Evolutionary conservation across 2,329 filamentous ascomycete species (phyloP), one percentile per base, ranked within the genome.

Genomic region (Lasiodiplodia sp.): DNA sequence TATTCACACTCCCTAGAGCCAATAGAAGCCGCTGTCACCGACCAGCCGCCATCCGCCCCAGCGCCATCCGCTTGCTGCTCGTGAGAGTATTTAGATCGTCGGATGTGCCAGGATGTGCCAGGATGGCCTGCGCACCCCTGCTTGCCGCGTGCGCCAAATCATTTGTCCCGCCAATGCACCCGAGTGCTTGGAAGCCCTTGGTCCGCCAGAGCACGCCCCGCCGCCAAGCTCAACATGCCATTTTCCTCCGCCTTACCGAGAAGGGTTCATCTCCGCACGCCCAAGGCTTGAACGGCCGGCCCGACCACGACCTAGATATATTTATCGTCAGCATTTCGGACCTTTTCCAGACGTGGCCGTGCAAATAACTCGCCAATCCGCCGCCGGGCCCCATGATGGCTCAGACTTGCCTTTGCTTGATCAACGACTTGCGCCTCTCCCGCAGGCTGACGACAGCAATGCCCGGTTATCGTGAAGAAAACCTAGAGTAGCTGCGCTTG

Each of bases 331-430:
- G 65, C 25, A 52, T 67, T 60, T 67, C 65, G 65, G 65, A 49
- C 65, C 65, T 58, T 52, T 60, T 52, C 28, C 31, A 31, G 7
- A 44, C 34, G 40, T 67, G 53, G 53, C 31, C 40, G 58, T 58
- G 53, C 53, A 37, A 31, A 34, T 52, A 49, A 18, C 44, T 67
- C 65, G 65, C 56, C 53, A 58, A 40, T 60, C 34, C 25, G 52
- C 44, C 58, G 58, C 60, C 38, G 58, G 52, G 31, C 56, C 55
- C 40, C 64, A 64, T 67, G 53, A 67, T 60, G 66, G 68, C 68
- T 69, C 68, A 69, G 66, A 68, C 68, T 69, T 69, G 65, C 68
- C 68, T 69, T 69, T 69, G 60, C 49, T 64, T 58, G 68, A 65
- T 68, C 68, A 69, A 40, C 53, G 56, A 68, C 58, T 51, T 57